Conservation (phyloP, 306 rosid species). For the Lathyrus aphaca region DNA sequence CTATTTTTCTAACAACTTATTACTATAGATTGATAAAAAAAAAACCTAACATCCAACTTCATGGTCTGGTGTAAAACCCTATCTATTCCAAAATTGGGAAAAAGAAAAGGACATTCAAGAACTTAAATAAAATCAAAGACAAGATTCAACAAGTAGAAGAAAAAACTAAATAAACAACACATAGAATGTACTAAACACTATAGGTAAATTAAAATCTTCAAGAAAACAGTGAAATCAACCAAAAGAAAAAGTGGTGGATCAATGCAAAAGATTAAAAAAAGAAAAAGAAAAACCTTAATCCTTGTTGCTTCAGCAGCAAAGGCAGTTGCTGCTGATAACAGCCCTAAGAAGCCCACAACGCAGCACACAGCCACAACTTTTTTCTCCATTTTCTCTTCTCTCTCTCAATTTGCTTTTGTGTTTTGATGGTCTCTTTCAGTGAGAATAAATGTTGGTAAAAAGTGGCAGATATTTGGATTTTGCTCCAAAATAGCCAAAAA, state of each 20-base stretch:
- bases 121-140: not conserved
- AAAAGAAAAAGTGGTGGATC: not conserved
- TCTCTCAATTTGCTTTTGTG: not conserved
- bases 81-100: slow-evolving; percentile 8
- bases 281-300: slow-evolving; percentile 63
- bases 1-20: no score
- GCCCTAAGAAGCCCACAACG: slow-evolving; percentile 66
- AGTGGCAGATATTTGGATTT: not conserved
- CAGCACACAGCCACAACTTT: slow-evolving; percentile 56
- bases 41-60: not conserved
- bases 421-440: slow-evolving; percentile 11
- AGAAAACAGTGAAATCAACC: slow-evolving; percentile 26
- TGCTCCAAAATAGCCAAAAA: not conserved
- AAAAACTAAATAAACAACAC: slow-evolving; percentile 19
- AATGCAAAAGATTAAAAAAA: not conserved
- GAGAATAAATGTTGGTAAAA: slow-evolving; percentile 20
- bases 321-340: slow-evolving; percentile 74
- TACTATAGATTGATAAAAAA: not conserved
- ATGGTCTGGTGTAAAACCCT: not conserved
- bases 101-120: slow-evolving; percentile 28
- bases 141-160: slow-evolving; percentile 18
- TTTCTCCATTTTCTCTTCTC: slow-evolving; percentile 59
- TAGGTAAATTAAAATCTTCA: slow-evolving; percentile 10
- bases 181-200: not conserved
- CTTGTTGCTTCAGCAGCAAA: slow-evolving; percentile 83